A percentile compares a stretch with the other conserved stretches of the same genome.
phyloP scores from a whole-genome alignment of 331 rosid genomes.

The Erythrophleum ivorense region DNA sequence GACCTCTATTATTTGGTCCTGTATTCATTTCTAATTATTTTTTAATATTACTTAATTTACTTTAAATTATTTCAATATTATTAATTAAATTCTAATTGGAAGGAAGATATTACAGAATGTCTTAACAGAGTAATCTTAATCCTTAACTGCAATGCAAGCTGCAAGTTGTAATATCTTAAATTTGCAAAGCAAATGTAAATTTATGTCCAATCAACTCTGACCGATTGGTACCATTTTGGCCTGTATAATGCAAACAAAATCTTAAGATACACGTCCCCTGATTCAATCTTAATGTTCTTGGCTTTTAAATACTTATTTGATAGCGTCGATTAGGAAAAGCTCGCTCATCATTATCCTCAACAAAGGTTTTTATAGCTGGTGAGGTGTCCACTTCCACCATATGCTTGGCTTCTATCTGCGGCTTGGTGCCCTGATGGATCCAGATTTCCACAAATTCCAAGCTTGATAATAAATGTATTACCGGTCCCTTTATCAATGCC shows the following conservation, averaged over 20 bases:
- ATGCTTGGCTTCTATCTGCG: slow-evolving; percentile 44
- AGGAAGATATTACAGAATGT: too few relatives aligned
- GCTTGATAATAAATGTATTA: slow-evolving; percentile 68
- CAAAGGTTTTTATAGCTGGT: slow-evolving; percentile 49
- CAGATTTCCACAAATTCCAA: slow-evolving; percentile 58
- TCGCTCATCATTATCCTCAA: slow-evolving; percentile 48
- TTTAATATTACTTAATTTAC: too few relatives aligned
- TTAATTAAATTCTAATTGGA: too few relatives aligned
- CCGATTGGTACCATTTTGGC: background rate
- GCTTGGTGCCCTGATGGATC: slow-evolving; percentile 50
- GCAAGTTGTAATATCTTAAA: slow-evolving; percentile 28
- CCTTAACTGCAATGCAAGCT: slow-evolving; percentile 34
- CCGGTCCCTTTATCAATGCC: slow-evolving; percentile 77
- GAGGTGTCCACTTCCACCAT: slow-evolving; percentile 69
- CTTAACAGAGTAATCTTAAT: slow-evolving; percentile 27
- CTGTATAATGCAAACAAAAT: background rate
- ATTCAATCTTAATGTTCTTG: slow-evolving; percentile 3
- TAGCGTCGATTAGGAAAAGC: slow-evolving; percentile 53
- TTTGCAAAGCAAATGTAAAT: slow-evolving; percentile 35
- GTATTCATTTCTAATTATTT: too few relatives aligned
- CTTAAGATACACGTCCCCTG: background rate
- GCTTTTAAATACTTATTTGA: slow-evolving; percentile 61
- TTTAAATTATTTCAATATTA: too few relatives aligned
- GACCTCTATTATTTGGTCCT: too few relatives aligned
- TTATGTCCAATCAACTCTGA: slow-evolving; percentile 15